Percentiles rank a stretch among this genome's conserved stretches.
Conservation (phyloP, 129 eudicot species). For the Erigeron canadensis region DNA sequence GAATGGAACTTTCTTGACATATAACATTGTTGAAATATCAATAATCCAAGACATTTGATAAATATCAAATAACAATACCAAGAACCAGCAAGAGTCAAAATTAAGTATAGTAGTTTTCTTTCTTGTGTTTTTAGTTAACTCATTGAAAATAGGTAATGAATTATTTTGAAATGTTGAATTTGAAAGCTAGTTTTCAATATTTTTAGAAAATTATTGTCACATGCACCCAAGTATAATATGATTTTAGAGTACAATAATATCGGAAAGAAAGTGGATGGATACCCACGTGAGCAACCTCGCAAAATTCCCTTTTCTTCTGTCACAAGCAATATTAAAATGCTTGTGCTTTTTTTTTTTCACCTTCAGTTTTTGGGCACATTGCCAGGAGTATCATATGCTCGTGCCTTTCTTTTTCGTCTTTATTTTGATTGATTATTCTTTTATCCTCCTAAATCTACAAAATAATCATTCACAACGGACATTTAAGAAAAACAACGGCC, state of each 20-base stretch:
- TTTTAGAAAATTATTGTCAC: constrained; percentile 16
- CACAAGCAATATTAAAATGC: constrained; percentile 49
- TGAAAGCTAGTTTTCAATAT: too few species aligned
- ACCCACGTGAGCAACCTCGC: constrained; percentile 47
- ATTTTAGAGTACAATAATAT: not conserved
- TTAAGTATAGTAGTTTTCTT: too few species aligned
- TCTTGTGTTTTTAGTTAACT: too few species aligned
- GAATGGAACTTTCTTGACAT: too few species aligned
- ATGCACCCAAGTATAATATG: not conserved
- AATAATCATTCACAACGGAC: not conserved
- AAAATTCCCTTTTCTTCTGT: constrained; percentile 53
- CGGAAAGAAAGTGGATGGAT: constrained; percentile 28
- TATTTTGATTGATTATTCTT: constrained; percentile 2
- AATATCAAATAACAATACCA: too few species aligned
- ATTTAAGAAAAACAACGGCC: not conserved
- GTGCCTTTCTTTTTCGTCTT: constrained; percentile 1
- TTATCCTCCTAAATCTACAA: not conserved
- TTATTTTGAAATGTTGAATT: too few species aligned
- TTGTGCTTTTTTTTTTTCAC: not conserved
- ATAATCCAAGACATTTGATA: too few species aligned
- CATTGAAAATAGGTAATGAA: too few species aligned
- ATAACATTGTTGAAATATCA: too few species aligned
- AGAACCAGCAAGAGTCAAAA: too few species aligned
- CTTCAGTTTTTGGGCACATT: constrained; percentile 10
- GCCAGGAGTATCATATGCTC: constrained; percentile 33